A percentile compares a stretch with the other conserved stretches of the same genome.
phyloP scores from a whole-genome alignment of 352 stramenopile species.

The Phytophthora lateralis region DNA sequence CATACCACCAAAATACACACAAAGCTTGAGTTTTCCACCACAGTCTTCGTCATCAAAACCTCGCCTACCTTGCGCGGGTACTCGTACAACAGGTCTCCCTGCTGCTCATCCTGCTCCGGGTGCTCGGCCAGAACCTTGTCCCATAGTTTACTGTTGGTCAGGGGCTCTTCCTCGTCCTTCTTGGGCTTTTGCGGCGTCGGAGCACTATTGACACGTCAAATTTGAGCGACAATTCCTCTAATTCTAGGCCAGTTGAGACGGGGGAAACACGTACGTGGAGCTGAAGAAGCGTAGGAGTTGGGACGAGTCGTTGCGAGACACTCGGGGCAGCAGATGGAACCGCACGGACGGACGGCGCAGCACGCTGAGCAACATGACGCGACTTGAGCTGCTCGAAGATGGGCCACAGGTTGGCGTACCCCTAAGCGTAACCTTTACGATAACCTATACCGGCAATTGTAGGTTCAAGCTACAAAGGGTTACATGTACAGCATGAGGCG shows the following conservation, averaged over 20 bases:
- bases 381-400: neutral
- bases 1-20: slow-evolving; percentile 3
- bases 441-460: no score
- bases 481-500: slow-evolving; percentile 12
- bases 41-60: neutral
- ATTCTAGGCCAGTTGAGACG: neutral
- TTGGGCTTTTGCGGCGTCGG: slow-evolving; percentile 23
- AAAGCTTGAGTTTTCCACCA: neutral
- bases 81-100: slow-evolving; percentile 83
- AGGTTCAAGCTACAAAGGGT: no score
- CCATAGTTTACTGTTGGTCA: slow-evolving; percentile 80
- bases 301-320: slow-evolving; percentile 8
- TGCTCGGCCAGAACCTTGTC: slow-evolving; percentile 68
- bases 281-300: slow-evolving; percentile 40
- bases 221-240: neutral
- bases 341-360: slow-evolving; percentile 34
- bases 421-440: neutral
- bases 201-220: slow-evolving; percentile 23
- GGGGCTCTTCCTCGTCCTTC: slow-evolving; percentile 42
- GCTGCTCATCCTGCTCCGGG: slow-evolving; percentile 48
- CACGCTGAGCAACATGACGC: slow-evolving; percentile 33
- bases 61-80: slow-evolving; percentile 74
- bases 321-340: slow-evolving; percentile 14
- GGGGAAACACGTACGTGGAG: slow-evolving; percentile 36
- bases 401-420: slow-evolving; percentile 12